Evolutionary conservation across 2,329 filamentous ascomycete genomes (phyloP), one percentile per base, ranked within the genome.

Genomic region (Diaporthe humulicola): DNA sequence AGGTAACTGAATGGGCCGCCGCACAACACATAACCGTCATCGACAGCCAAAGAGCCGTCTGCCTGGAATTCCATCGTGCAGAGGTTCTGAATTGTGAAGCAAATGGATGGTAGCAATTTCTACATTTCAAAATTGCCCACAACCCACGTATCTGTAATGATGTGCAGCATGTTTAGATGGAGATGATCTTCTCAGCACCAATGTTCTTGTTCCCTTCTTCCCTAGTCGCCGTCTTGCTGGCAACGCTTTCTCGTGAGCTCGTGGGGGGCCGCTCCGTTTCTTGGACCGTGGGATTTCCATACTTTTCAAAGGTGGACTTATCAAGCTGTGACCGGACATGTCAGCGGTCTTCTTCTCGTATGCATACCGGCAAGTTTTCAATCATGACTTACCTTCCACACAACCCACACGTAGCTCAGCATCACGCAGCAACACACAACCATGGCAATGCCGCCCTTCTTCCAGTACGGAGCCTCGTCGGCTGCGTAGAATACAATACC

Each of bases 401-500:
- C 52, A 40, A 54, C 66, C 66, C 66, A 56, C 30, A 70, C 33
- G n/a, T 54, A 40, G 50, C 66, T 28, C 22, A 70, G 50, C 33
- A 70, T 40, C 17, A 54, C 50, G 25, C 36, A 36, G 48, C 42
- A 54, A 8, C 50, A 54, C 38, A 33, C 36, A 54, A 72, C 56
- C 70, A 72, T 61, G 10, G 30, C 57, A 30, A 72, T 72, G 33
- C 45, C 56, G 19, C 70, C 70, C 42, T 72, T 72, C 4, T 38
- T 30, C 70, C 85, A 86, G 71, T 86, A 86, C 3, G 85, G 84
- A 0, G 84, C 85, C 73, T 87, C 83, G 4, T 80, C 81, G 0
- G 84, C 84, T 15, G 84, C 79, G 57, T 86, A 87, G 14, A 87
- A 77, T 0, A 81, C 78, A 7, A 87, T 85, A 0, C 85, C 86